Conservation (phyloP, 2,329 filamentous ascomycete genomes). For the Neonectria hederae region DNA sequence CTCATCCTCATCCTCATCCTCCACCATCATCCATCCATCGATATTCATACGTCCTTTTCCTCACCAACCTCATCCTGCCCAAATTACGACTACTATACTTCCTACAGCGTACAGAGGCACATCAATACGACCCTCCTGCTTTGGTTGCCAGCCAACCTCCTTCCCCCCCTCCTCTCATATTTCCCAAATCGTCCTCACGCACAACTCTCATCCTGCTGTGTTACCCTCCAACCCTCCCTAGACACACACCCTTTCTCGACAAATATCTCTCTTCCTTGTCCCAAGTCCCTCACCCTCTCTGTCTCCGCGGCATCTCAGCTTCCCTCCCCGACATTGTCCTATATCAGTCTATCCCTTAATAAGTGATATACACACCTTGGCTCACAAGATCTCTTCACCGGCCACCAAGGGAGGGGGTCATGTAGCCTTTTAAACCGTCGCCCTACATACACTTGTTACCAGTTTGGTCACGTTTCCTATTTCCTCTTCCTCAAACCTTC, state of each 20-base stretch:
- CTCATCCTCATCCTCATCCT: not conserved
- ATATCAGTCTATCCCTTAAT: not conserved
- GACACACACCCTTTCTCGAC: not conserved
- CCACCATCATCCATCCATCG: too few relatives aligned
- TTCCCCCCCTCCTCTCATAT: not conserved
- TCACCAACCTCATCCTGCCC: not conserved
- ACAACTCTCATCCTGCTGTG: not conserved
- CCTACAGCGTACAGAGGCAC: not conserved
- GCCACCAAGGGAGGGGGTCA: conserved; percentile 13
- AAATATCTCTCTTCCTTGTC: not conserved
- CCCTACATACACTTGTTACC: conserved; percentile 4
- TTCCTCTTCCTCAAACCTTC: conserved; percentile 11
- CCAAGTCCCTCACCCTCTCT: not conserved
- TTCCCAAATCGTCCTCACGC: conserved; percentile 3
- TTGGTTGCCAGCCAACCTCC: not conserved
- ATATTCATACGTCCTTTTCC: not conserved
- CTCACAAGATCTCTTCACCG: conserved; percentile 11
- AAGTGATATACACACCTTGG: conserved; percentile 1
- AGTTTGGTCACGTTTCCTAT: conserved; percentile 2
- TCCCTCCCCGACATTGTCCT: conserved; percentile 13
- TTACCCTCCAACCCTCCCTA: conserved; percentile 5
- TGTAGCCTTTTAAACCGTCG: conserved; percentile 14
- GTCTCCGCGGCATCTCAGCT: conserved; percentile 5
- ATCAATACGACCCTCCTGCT: conserved; percentile 1
- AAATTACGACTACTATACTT: not conserved